Evolutionary conservation across 345 rosid genomes (phyloP).

Genomic region (Angophora floribunda): DNA sequence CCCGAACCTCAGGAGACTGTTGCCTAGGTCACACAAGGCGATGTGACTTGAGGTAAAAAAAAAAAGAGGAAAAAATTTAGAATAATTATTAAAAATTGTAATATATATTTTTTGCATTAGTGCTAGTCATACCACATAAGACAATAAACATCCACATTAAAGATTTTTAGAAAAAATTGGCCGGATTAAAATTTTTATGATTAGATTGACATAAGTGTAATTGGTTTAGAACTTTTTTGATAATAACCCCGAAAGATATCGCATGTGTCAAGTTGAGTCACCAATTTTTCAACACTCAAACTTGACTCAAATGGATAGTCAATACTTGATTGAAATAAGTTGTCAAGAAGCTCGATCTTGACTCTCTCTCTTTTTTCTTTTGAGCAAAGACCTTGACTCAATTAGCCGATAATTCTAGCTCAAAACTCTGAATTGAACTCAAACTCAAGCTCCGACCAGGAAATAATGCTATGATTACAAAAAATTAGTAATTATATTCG

Average conservation of each 20-base stretch:
- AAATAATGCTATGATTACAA: neutral
- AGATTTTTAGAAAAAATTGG: too few relatives aligned
- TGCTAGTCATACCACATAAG: accelerated
- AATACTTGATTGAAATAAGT: neutral
- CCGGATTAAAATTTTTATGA: too few relatives aligned
- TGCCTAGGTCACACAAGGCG: neutral
- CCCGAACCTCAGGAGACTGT: neutral
- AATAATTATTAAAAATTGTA: too few relatives aligned
- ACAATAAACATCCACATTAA: accelerated
- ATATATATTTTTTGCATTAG: neutral
- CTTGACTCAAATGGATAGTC: neutral
- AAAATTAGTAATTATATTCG: neutral
- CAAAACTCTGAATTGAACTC: neutral
- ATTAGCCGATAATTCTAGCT: neutral
- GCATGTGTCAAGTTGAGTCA: neutral
- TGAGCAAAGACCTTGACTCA: neutral
- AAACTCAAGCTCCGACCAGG: neutral
- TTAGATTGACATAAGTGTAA: neutral
- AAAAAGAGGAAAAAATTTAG: neutral
- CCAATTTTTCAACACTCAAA: neutral
- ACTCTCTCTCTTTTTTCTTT: neutral
- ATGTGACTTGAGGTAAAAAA: neutral
- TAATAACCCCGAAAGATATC: neutral
- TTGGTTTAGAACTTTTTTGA: neutral
- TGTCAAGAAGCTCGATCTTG: neutral